Base-by-base conservation (phyloP, 2,329 filamentous ascomycete species). In the Fusarium fracticaudum region DNA sequence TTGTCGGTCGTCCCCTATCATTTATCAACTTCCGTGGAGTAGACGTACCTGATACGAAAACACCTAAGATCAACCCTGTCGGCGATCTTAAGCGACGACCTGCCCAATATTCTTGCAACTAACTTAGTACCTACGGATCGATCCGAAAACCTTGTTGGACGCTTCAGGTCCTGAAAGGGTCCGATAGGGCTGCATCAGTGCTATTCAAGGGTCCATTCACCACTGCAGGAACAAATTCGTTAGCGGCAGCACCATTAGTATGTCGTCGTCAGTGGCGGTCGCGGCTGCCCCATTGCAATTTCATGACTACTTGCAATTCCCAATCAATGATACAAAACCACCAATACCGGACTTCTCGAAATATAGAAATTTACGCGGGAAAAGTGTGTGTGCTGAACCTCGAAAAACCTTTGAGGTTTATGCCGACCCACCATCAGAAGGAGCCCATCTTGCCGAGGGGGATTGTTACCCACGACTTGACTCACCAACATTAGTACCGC, bases 341-440 rank as follows among this genome's bases (percentile, higher is more conserved):
- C 76, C 73, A 14, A 69, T 60, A 45, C 63, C 69, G n/a, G 55
- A 74, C 22, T 65, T 74, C 15, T 83, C 83, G 9, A 79, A 80
- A 47, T 82, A 80, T 61, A 81, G 79, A 62, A 76, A 60, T 38
- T 76, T 83, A 29, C 78, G 81, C 10, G 82, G 81, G 37, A 83
- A 82, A 57, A 83, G 81, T 72, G 73, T 82, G 15, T 82, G 81
- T 29, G 79, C 80, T 45, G 44, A 63, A 13, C 76, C 72, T 14
- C 69, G 64, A 24, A 73, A 62, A 55, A 70, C 75, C 6, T 81
- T 83, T 61, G 78, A 82, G 38, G 76, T 82, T 41, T 82, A 71
- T 31, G 47, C 54, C 26, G 61, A 71, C 18, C 44, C 48, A 22
- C 48, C 67, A 50, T 53, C 51, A 44, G 67, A 77, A 33, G 60